Base-by-base conservation (phyloP, 1,284 basidiomycete species). In the Cryptococcus sp. region DNA sequence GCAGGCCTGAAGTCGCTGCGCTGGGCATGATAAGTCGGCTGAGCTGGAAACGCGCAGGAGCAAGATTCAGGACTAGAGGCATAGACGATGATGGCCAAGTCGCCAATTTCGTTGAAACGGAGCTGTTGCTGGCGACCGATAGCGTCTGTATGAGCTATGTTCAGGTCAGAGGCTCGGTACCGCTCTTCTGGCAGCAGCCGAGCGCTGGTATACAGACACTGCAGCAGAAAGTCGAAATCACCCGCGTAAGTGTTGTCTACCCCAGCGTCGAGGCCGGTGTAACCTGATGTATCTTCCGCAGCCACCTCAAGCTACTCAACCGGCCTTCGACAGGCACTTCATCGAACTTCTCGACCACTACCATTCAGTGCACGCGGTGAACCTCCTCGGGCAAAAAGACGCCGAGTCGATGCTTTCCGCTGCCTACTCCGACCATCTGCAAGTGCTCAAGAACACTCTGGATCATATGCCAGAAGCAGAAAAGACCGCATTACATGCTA, bases 101-200 rank as follows among this genome's bases (percentile, higher is more conserved):
- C 19, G 96, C 96, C 50, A 98, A 99, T 74, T 98, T 97, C 78
- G 96, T 96, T 39, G 95, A 97, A 88, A 95, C 94, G 6, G 95
- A 99, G 80, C 90, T 90, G 0, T 82, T 97, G 50, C 86, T 98
- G 73, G 88, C 88, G 63, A 90, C 89, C 17, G 87, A 90, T 59
- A 87, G 88, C 59, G 85, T 91, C 65, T 89, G 86, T 72, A 87
- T 93, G 74, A 93, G 91, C 73, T 97, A 91, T 77, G 87, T 88
- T 50, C 94, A 99, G 83, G 85, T 95, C 44, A 87, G 95, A 62
- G 95, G 96, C 59, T 93, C 90, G 65, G 91, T 97, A 46, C 93
- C 93, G 57, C 88, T 98, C 59, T 99, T 98, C 74, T 99, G 95
- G 95, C 93, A 98, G 75, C 95, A 99, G 75, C 93, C 95, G 77